Evolutionary conservation across 1,284 basidiomycete genomes (phyloP).

Genomic region (Bondarzewia mesenterica): DNA sequence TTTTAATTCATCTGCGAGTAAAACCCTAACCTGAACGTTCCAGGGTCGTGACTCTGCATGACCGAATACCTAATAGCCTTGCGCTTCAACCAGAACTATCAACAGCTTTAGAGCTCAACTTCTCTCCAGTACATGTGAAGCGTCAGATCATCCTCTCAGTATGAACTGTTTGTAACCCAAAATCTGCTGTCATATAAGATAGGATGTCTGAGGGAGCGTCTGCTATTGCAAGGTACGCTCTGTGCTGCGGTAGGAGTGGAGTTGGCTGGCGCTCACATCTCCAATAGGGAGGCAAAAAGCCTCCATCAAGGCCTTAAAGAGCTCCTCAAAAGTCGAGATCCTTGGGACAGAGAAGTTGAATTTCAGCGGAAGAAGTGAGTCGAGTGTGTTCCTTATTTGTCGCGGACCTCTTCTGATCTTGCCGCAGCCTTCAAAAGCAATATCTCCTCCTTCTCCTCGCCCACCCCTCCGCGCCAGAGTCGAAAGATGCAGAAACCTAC

Average conservation of each 20-base stretch:
- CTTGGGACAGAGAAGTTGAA: slow-evolving; percentile 81
- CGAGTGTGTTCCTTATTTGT: slow-evolving; percentile 2
- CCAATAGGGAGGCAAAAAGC: slow-evolving; percentile 57
- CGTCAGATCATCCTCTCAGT: neutral
- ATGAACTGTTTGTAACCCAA: neutral
- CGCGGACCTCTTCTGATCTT: neutral
- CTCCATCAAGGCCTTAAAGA: slow-evolving; percentile 65
- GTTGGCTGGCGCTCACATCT: slow-evolving; percentile 5
- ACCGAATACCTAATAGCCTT: no score
- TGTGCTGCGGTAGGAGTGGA: neutral
- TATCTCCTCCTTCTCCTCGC: slow-evolving; percentile 72
- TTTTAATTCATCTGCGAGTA: no score
- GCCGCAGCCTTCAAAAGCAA: slow-evolving; percentile 62
- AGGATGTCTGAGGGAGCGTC: slow-evolving; percentile 14
- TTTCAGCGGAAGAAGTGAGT: slow-evolving; percentile 77
- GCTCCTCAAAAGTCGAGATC: slow-evolving; percentile 55
- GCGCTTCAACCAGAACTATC: no score
- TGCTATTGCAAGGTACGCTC: slow-evolving; percentile 11
- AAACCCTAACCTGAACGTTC: no score
- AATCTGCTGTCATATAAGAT: neutral
- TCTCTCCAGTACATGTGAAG: neutral
- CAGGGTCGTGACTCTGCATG: no score
- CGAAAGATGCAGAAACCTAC: slow-evolving; percentile 73
- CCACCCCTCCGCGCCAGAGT: slow-evolving; percentile 67
- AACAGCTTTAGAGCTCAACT: neutral